These are phyloP conservation scores for Hordeum pubiflorum DNA, from an alignment of 202 grass and related monocot genomes.

Conservation along the genomic window DNA sequence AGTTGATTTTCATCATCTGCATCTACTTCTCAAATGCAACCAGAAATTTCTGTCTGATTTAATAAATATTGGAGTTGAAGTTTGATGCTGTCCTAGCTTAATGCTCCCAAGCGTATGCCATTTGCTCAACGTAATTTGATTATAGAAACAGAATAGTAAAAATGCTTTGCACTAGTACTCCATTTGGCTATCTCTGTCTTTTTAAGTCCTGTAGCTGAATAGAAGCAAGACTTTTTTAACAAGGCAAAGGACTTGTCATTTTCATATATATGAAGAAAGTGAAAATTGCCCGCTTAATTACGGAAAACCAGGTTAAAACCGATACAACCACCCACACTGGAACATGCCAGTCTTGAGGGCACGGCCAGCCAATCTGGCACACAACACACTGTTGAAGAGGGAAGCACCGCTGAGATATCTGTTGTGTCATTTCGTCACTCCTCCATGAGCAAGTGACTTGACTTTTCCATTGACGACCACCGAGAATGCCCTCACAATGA, in stretches of 20 bases:
- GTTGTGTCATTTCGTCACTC: background rate
- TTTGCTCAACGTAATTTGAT: slow-evolving; percentile 12
- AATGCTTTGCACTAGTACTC: background rate
- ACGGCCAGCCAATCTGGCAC: no score
- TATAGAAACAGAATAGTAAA: background rate
- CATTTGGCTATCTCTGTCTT: slow-evolving; percentile 2
- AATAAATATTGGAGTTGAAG: background rate
- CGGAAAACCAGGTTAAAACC: no score
- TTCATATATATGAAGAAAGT: background rate
- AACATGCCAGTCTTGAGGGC: no score
- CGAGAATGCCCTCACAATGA: no score
- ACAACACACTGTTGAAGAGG: background rate
- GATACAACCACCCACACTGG: no score
- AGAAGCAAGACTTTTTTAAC: background rate
- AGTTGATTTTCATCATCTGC: background rate
- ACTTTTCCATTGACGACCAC: no score
- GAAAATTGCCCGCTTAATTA: background rate
- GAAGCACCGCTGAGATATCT: background rate
- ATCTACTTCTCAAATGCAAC: background rate
- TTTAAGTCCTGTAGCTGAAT: background rate
- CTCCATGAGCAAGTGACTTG: background rate
- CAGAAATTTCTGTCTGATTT: background rate
- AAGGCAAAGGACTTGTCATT: background rate
- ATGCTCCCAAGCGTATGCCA: background rate
- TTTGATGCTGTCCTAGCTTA: background rate